Percentiles rank a stretch among this genome's conserved stretches.
phyloP scores from a whole-genome alignment of 345 rosid genomes.

The Arabidopsis suecica region DNA sequence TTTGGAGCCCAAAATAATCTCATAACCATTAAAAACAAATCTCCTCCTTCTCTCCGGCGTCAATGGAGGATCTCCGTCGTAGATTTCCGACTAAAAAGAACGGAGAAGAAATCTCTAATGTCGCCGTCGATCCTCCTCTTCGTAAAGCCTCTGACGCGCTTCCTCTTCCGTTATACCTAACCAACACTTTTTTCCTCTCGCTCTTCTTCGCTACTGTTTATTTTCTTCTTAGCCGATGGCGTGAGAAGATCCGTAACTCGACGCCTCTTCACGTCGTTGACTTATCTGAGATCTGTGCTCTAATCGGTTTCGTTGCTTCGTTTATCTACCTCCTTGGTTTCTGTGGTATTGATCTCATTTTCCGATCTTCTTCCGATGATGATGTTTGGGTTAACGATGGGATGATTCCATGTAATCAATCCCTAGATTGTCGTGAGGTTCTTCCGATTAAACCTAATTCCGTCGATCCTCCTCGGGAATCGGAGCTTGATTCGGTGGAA shows the following conservation, averaged over 20 bases:
- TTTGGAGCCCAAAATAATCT: background rate
- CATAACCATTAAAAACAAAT: background rate
- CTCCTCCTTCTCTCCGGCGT: background rate
- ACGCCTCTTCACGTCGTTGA: slow-evolving; percentile 49
- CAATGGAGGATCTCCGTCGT: slow-evolving; percentile 36
- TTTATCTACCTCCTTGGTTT: slow-evolving; percentile 49
- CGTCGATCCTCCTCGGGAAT: background rate
- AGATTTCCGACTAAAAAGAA: slow-evolving; percentile 4
- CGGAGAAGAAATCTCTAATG: background rate
- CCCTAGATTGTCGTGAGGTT: slow-evolving; percentile 47
- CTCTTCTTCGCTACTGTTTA: slow-evolving; percentile 61
- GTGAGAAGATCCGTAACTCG: slow-evolving; percentile 52
- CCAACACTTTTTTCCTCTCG: slow-evolving; percentile 53
- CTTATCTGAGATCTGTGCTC: slow-evolving; percentile 50
- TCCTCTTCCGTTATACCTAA: slow-evolving; percentile 53
- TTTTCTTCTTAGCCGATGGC: slow-evolving; percentile 62
- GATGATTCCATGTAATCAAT: slow-evolving; percentile 55
- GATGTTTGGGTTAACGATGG: slow-evolving; percentile 60
- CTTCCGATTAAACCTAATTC: slow-evolving; percentile 21
- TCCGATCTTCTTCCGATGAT: slow-evolving; percentile 41
- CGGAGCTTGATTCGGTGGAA: slow-evolving; percentile 33
- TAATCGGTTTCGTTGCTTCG: slow-evolving; percentile 44
- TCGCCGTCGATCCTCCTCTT: slow-evolving; percentile 5
- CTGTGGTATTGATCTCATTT: slow-evolving; percentile 43
- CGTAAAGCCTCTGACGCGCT: slow-evolving; percentile 52